Base-by-base conservation (phyloP, 192 early-diverging fungal species). In the Physocladia obscura region DNA sequence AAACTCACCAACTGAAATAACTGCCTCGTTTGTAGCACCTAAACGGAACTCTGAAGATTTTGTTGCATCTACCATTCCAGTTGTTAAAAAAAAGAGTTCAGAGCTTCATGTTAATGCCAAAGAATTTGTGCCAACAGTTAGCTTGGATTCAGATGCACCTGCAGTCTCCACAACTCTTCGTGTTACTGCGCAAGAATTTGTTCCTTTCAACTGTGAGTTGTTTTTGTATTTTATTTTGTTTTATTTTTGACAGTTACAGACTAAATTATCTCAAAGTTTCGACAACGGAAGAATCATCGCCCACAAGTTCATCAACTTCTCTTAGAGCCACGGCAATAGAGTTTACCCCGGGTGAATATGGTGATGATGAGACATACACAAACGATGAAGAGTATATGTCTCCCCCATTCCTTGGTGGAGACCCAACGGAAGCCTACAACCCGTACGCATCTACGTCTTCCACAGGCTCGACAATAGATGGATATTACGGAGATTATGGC, bases 131-230 rank as follows among this genome's bases (percentile, higher is more conserved):
- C n/a, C n/a, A n/a, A n/a, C n/a, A n/a, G n/a, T n/a, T n/a, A n/a
- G n/a, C n/a, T n/a, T n/a, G n/a, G n/a, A n/a, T n/a, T n/a, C n/a
- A n/a, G n/a, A n/a, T n/a, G n/a, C n/a, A n/a, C n/a, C n/a, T n/a
- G n/a, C n/a, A n/a, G n/a, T n/a, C n/a, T n/a, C 51, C 19, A 21
- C 60, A 47, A 8, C 15, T 19, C 24, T 62, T 4, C 4, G 60
- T 5, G 60, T 62, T 15, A 62, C 60, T 21, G 60, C 60, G 5
- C 37, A 62, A 27, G 62, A 64, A 35, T 64, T 64, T 50, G 62
- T 64, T 31, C 62, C 62, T 2, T 13, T 8, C 40, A n/a, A n/a
- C n/a, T n/a, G n/a, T n/a, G n/a, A n/a, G n/a, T n/a, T 58, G 57
- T 58, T 27, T 6, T 54, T 54, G 26, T 8, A 13, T 54, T 13